Evolutionary conservation across 2,329 filamentous ascomycete genomes (phyloP), one percentile per base, ranked within the genome.

Genomic region (Nemania sp.): DNA sequence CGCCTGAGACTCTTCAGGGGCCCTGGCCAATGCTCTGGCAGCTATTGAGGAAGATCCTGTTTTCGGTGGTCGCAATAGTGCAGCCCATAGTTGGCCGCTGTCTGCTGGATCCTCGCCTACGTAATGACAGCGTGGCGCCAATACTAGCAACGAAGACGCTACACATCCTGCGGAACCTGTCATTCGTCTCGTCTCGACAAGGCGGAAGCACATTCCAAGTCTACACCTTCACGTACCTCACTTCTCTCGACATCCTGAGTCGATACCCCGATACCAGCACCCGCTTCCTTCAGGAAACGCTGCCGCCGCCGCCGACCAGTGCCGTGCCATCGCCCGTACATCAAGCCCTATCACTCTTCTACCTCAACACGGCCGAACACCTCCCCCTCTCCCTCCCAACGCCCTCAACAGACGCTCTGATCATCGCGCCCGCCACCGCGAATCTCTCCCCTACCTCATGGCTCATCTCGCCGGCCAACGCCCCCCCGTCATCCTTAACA

Each of bases 291-390:
- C 79, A 81, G 62, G 82, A 84, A 18, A 88, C 89, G 51, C 81
- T 83, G 3, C 77, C 79, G 1, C 76, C 62, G 59, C 85, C 17
- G 81, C 83, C 42, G 75, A 50, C 79, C 40, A 85, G n/a, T n/a
- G n/a, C 90, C 15, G 56, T 89, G 0, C 76, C 78, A 5, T 84
- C 89, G 65, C 86, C 89, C 5, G 78, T 92, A 1, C 85, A 91
- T 67, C 83, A 90, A 59, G 88, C 84, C 17, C 79, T 94, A n/a
- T 90, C 95, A 71, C 83, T 96, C 15, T 97, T 91, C 78, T 96
- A 96, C 76, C 83, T 97, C 64, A 95, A 96, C 71, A 85, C 89
- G 0, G 88, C 90, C 2, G 93, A 97, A 73, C 91, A 96, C 73
- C 87, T 97, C 62, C 88, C 91, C 0, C 79, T 92, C 9, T 78